Evolutionary conservation across 2,329 filamentous ascomycete species (phyloP).

Genomic region (Aspergillus udagawae): DNA sequence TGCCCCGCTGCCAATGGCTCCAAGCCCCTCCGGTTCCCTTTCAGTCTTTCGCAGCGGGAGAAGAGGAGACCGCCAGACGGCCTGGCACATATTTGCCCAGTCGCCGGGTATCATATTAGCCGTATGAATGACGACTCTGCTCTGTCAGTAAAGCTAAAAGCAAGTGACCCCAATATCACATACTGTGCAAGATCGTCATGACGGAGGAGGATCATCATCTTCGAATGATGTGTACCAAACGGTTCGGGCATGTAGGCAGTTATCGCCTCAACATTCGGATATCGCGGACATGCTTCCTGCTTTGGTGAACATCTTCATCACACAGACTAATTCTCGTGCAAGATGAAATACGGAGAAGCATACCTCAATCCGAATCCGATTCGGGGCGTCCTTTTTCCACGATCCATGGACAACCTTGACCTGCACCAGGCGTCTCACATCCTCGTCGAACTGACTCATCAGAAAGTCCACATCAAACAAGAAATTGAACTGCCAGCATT

Average conservation of each 20-base stretch:
- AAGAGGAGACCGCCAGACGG: conserved; percentile 70
- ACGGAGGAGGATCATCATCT: conserved; percentile 81
- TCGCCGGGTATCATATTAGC: conserved; percentile 88
- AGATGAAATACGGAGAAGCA: not conserved
- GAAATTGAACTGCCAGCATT: conserved; percentile 57
- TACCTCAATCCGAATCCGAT: conserved; percentile 56
- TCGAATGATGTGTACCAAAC: conserved; percentile 81
- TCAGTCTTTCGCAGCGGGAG: conserved; percentile 49
- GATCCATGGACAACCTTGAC: conserved; percentile 62
- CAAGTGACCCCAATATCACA: conserved; percentile 6
- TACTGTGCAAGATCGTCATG: conserved; percentile 70
- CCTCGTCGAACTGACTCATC: conserved; percentile 56
- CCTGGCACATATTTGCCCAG: conserved; percentile 86
- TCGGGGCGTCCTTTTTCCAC: conserved; percentile 64
- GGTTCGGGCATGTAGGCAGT: conserved; percentile 75
- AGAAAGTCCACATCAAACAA: conserved; percentile 57
- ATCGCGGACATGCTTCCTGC: conserved; percentile 58
- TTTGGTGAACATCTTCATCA: not conserved
- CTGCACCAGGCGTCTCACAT: conserved; percentile 50
- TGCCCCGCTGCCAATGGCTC: conserved; percentile 55
- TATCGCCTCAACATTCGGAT: conserved; percentile 66
- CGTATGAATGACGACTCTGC: conserved; percentile 71
- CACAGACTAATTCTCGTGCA: not conserved
- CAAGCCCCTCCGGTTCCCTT: conserved; percentile 9
- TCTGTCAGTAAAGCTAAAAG: conserved; percentile 1